A percentile compares a stretch with the other conserved stretches of the same genome.
These are phyloP conservation scores for Cutaneotrichosporon sp. DNA, from an alignment of 1,284 basidiomycete species.

Conservation along the genomic window DNA sequence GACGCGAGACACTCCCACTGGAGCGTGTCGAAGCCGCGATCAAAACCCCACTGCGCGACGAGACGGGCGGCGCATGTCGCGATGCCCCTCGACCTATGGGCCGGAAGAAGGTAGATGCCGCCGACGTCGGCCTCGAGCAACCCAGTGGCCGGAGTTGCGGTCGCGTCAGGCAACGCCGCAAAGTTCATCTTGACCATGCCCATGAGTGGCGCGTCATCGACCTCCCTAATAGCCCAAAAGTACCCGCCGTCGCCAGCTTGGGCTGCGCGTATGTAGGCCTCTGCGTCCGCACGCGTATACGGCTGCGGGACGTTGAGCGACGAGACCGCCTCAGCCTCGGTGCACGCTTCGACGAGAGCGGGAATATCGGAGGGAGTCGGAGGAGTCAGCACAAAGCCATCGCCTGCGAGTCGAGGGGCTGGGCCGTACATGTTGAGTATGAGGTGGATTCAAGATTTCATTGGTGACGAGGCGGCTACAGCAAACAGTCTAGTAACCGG, in stretches of 20 bases:
- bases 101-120: conserved; percentile 7
- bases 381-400: background rate
- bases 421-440: background rate
- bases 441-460: too few species aligned
- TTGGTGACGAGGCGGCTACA: too few species aligned
- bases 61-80: background rate
- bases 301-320: conserved; percentile 14
- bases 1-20: conserved; percentile 5
- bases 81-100: background rate
- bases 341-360: conserved; percentile 3
- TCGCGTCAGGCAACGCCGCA: background rate
- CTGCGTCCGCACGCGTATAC: conserved; percentile 4
- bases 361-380: conserved; percentile 1
- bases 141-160: background rate
- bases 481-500: background rate
- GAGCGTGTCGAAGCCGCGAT: background rate
- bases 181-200: conserved; percentile 6
- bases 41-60: conserved; percentile 2
- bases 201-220: background rate
- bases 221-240: background rate
- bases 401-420: background rate
- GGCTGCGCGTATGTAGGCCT: background rate
- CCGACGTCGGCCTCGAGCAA: background rate
- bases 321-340: conserved; percentile 7
- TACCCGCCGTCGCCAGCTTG: background rate